A percentile compares a stretch with the other conserved stretches of the same genome.
These are phyloP conservation scores for Persicaria tinctoria DNA, from an alignment of 148 eudicot genomes.

Conservation along the genomic window DNA sequence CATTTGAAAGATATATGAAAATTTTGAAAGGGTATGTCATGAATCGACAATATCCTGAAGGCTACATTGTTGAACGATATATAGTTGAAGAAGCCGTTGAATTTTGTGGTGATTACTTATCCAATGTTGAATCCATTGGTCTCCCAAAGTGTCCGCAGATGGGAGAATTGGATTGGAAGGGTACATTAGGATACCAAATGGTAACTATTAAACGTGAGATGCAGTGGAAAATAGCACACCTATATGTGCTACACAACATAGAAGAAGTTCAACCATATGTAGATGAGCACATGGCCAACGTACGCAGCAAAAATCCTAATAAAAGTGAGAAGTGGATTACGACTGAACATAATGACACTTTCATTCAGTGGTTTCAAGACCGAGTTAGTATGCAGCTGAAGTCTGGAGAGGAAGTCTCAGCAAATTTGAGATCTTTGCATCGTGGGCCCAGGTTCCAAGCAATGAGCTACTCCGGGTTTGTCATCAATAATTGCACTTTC, in stretches of 20 bases:
- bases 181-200: background rate
- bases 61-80: background rate
- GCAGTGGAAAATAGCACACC: background rate
- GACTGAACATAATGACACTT: too few relatives aligned
- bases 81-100: background rate
- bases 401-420: background rate
- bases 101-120: background rate
- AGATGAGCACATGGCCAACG: background rate
- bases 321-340: too few relatives aligned
- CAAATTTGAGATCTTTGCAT: background rate
- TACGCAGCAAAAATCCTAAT: too few relatives aligned
- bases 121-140: background rate
- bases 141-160: background rate
- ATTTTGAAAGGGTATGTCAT: background rate
- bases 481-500: too few relatives aligned
- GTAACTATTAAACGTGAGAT: background rate
- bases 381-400: too few relatives aligned
- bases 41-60: conserved; percentile 4
- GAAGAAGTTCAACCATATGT: background rate
- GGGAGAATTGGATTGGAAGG: background rate
- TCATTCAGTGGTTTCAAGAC: too few relatives aligned
- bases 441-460: background rate
- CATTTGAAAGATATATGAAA: background rate
- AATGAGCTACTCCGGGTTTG: background rate
- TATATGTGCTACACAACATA: background rate